Conservation (phyloP, 371 early-diverging fungal species). For the Mortierella sp. region DNA sequence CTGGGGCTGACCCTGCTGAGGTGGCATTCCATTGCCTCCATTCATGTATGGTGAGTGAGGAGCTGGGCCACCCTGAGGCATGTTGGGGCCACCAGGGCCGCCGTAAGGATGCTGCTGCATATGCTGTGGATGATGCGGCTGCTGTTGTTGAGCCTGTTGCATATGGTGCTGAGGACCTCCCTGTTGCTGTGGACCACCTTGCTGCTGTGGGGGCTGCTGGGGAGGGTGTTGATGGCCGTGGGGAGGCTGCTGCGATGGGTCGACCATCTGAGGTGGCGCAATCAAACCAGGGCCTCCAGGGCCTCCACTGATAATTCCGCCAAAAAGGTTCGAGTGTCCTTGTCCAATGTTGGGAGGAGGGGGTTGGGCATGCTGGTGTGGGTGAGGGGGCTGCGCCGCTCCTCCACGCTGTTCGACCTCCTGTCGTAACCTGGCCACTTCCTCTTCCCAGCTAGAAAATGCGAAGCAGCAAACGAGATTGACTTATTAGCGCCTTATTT, state of each 20-base stretch:
- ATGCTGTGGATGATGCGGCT: constrained; percentile 45
- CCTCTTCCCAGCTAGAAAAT: constrained; percentile 67
- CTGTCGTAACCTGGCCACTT: constrained; percentile 78
- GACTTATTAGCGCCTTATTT: background rate
- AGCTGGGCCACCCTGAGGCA: constrained; percentile 44
- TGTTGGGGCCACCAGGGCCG: constrained; percentile 42
- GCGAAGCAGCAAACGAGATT: background rate
- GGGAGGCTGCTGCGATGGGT: constrained; percentile 60
- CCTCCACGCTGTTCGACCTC: constrained; percentile 71
- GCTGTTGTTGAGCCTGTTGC: constrained; percentile 26
- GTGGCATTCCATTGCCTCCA: constrained; percentile 36
- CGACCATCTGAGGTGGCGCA: constrained; percentile 63
- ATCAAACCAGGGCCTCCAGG: constrained; percentile 57
- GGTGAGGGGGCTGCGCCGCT: constrained; percentile 52
- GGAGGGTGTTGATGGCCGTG: constrained; percentile 51
- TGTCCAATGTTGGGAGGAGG: constrained; percentile 65
- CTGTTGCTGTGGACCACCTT: constrained; percentile 49
- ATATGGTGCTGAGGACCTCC: constrained; percentile 15
- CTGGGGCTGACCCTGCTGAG: constrained; percentile 53
- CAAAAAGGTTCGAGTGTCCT: constrained; percentile 61
- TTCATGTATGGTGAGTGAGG: constrained; percentile 59
- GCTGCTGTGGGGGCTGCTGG: constrained; percentile 46
- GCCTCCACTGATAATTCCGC: constrained; percentile 60
- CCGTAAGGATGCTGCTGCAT: constrained; percentile 51
- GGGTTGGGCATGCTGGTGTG: constrained; percentile 58